These are phyloP conservation scores for Globisporangium spiculum DNA, from an alignment of 352 stramenopile species.

Conservation along the genomic window DNA sequence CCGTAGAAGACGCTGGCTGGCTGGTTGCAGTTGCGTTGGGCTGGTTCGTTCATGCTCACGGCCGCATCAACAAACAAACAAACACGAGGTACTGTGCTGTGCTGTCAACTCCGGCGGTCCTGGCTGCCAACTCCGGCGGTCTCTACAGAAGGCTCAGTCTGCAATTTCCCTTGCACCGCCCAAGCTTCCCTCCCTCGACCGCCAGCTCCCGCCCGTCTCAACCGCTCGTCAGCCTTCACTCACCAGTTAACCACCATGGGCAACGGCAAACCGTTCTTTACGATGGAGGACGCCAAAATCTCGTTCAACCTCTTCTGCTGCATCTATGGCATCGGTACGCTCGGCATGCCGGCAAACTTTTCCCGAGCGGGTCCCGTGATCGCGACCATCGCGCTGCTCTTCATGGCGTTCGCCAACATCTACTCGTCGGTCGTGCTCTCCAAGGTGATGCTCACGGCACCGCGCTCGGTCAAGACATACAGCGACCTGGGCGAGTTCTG, in stretches of 20 bases:
- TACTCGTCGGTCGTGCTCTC: constrained; percentile 25
- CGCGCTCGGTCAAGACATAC: constrained; percentile 24
- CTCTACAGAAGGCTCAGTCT: no score
- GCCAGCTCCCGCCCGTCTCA: no score
- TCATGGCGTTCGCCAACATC: constrained; percentile 28
- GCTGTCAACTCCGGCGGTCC: no score
- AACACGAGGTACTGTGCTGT: no score
- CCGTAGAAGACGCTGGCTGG: no score
- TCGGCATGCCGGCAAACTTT: constrained; percentile 31
- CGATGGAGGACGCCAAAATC: constrained; percentile 27
- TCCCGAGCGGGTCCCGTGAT: constrained; percentile 21
- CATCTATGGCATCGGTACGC: constrained; percentile 29
- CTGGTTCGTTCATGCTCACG: no score
- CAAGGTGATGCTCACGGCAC: constrained; percentile 27
- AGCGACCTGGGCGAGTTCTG: constrained; percentile 30
- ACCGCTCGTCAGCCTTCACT: no score
- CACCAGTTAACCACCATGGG: neutral
- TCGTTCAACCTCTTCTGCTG: constrained; percentile 20
- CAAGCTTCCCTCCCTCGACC: no score
- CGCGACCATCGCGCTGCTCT: constrained; percentile 22
- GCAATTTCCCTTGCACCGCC: no score
- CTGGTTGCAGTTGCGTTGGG: no score
- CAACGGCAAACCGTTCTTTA: constrained; percentile 17
- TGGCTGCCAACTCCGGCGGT: no score
- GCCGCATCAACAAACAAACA: no score